Evolutionary conservation across 148 eudicot species (phyloP).

Genomic region (Amaranthus hypochondriacus): DNA sequence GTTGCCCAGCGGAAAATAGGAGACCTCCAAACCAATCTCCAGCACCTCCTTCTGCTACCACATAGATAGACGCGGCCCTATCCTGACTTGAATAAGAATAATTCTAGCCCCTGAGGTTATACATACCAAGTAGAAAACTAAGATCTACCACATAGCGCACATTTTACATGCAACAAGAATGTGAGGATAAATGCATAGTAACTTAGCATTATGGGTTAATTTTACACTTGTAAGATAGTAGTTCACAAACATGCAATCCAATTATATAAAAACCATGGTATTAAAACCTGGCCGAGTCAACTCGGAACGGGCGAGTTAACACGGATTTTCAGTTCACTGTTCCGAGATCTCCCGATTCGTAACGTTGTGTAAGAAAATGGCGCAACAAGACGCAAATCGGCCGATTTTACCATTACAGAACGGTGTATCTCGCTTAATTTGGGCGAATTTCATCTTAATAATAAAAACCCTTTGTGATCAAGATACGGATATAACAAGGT

Average conservation of each 20-base stretch:
- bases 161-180: not conserved
- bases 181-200: no score
- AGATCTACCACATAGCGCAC: not conserved
- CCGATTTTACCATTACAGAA: no score
- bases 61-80: constrained; percentile 47
- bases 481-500: not conserved
- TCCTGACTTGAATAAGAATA: constrained; percentile 49
- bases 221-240: not conserved
- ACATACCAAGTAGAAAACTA: not conserved
- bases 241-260: not conserved
- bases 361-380: no score
- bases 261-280: no score
- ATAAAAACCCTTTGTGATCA: no score
- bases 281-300: no score
- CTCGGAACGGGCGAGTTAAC: no score
- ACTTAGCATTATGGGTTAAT: not conserved
- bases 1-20: constrained; percentile 78
- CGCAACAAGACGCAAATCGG: no score
- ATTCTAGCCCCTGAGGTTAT: constrained; percentile 10
- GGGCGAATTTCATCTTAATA: no score
- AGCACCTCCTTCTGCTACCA: constrained; percentile 59
- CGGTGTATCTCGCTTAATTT: no score
- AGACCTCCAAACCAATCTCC: constrained; percentile 90
- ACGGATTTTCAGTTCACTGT: no score
- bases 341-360: no score